Conservation (phyloP, 1,284 basidiomycete species). For the Irpex rosettiformis region DNA sequence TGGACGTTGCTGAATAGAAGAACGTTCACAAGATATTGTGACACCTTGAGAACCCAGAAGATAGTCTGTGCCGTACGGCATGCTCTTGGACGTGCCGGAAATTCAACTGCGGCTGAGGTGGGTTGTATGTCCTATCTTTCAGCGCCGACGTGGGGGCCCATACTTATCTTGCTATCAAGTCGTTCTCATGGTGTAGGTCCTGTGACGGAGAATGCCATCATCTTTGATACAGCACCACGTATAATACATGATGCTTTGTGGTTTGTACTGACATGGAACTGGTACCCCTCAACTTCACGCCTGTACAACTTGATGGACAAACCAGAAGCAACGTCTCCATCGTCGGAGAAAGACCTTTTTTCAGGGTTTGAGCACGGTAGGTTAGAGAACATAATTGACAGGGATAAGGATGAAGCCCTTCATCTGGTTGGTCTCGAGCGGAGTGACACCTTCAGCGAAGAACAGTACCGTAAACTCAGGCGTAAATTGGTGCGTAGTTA, state of each 20-base stretch:
- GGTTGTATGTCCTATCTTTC: neutral
- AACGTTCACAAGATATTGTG: too few species aligned
- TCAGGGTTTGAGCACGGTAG: neutral
- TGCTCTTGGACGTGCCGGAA: neutral
- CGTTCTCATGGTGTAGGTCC: neutral
- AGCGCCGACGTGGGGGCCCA: neutral
- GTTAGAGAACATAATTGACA: constrained; percentile 22
- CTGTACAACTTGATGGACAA: neutral
- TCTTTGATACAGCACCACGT: neutral
- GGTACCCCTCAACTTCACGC: too few species aligned
- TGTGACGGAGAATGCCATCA: neutral
- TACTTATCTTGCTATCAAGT: constrained; percentile 1
- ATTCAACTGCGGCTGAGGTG: neutral
- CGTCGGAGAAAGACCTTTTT: neutral
- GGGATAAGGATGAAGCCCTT: constrained; percentile 55
- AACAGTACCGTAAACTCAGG: constrained; percentile 52
- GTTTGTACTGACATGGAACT: too few species aligned
- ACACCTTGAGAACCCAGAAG: too few species aligned
- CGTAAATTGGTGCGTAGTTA: constrained; percentile 49
- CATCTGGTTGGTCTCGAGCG: constrained; percentile 53
- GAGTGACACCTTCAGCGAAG: constrained; percentile 52
- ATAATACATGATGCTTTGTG: neutral
- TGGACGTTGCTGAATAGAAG: neutral
- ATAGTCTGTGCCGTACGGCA: neutral
- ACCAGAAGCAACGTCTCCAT: neutral